Conservation (phyloP, 2,329 filamentous ascomycete species). For the Drechslerella coelobrocha region DNA sequence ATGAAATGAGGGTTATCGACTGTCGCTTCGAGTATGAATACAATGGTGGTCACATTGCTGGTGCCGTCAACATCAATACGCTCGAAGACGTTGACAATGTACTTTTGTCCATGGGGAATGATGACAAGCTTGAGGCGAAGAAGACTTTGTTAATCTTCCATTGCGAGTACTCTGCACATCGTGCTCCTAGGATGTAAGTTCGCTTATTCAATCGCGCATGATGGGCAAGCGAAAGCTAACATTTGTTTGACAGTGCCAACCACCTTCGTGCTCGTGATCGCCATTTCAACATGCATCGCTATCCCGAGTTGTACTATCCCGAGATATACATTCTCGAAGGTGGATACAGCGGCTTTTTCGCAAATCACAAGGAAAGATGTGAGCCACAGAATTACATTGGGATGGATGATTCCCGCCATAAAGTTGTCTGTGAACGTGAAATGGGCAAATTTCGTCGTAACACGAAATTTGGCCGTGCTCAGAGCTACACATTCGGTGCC, state of each 20-base stretch:
- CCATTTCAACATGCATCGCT: constrained; percentile 76
- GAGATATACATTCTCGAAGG: constrained; percentile 97
- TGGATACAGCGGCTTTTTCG: constrained; percentile 93
- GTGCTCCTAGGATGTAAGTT: constrained; percentile 83
- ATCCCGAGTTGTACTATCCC: constrained; percentile 84
- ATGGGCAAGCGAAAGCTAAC: constrained; percentile 9
- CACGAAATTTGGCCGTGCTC: constrained; percentile 81
- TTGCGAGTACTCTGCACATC: constrained; percentile 97
- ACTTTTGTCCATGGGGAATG: constrained; percentile 61
- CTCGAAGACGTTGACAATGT: constrained; percentile 87
- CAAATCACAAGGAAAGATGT: constrained; percentile 77
- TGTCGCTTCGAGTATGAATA: constrained; percentile 99
- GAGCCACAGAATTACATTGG: constrained; percentile 95
- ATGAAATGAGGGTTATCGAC: constrained; percentile 86
- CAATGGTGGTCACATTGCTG: constrained; percentile 91
- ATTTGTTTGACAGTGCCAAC: constrained; percentile 68
- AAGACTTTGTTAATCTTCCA: constrained; percentile 89
- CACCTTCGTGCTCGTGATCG: constrained; percentile 90
- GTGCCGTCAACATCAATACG: constrained; percentile 94
- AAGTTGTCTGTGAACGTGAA: constrained; percentile 89
- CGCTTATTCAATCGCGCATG: background rate
- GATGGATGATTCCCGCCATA: constrained; percentile 92
- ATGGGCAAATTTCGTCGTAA: constrained; percentile 88
- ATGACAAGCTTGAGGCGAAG: constrained; percentile 66
- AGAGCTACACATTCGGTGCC: constrained; percentile 89